A percentile compares a stretch with the other conserved stretches of the same genome.
Conservation (phyloP, 768 basidiomycete species). For the Boletus fagicola region DNA sequence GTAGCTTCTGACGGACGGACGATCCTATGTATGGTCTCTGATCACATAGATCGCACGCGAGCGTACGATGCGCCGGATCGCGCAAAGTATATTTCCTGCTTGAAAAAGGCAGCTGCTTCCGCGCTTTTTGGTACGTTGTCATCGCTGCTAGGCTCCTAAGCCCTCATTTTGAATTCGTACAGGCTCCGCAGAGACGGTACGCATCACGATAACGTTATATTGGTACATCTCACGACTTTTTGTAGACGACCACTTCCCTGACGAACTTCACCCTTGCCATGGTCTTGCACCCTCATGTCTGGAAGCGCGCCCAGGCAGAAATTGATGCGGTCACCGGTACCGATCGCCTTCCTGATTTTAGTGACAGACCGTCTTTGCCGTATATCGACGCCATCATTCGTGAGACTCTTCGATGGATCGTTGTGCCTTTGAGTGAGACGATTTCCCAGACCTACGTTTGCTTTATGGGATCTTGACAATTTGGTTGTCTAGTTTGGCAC, state of each 20-base stretch:
- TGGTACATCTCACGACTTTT: not conserved
- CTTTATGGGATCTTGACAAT: not conserved
- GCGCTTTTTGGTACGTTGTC: not conserved
- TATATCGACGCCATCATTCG: slow-evolving; percentile 11
- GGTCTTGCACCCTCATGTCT: not conserved
- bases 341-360: not conserved
- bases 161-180: not conserved
- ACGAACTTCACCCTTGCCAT: not conserved
- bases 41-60: not conserved
- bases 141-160: not conserved
- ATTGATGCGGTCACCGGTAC: not conserved
- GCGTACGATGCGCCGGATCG: not conserved
- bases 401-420: slow-evolving; percentile 3
- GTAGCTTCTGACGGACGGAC: not conserved
- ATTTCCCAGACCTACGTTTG: too few species aligned
- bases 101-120: not conserved
- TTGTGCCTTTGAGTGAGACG: not conserved
- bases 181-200: not conserved
- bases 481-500: slow-evolving; percentile 17
- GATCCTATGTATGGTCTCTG: not conserved
- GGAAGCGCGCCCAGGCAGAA: not conserved
- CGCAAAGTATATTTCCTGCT: not conserved
- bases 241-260: not conserved
- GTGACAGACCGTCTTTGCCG: slow-evolving; percentile 1
- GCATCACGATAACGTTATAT: not conserved